These are phyloP conservation scores for Leccinum subgranulosum DNA, from an alignment of 768 basidiomycete genomes.

Conservation along the genomic window DNA sequence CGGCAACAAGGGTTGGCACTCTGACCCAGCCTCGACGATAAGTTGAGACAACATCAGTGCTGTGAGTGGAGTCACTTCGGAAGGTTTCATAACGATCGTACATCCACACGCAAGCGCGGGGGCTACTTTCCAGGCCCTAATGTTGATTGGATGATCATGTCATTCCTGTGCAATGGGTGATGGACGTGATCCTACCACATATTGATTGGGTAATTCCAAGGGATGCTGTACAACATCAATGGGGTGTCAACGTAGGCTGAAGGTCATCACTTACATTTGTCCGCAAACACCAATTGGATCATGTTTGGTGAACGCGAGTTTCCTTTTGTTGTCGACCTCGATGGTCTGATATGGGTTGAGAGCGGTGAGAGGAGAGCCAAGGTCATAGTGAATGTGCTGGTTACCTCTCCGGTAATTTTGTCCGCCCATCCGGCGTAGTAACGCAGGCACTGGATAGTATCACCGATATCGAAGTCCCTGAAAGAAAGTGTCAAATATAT, in stretches of 20 bases:
- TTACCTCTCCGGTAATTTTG: conserved; percentile 84
- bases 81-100: conserved; percentile 94
- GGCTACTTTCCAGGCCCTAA: conserved; percentile 87
- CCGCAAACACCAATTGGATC: conserved; percentile 95
- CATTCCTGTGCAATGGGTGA: neutral
- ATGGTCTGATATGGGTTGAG: conserved; percentile 48
- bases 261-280: conserved; percentile 63
- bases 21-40: conserved; percentile 78
- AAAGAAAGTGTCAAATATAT: neutral
- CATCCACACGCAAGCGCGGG: conserved; percentile 91
- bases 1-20: conserved; percentile 1
- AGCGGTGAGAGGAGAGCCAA: conserved; percentile 3
- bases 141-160: conserved; percentile 1
- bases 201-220: conserved; percentile 91
- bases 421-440: conserved; percentile 98
- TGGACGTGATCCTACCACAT: conserved; percentile 57
- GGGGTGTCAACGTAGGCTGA: conserved; percentile 7
- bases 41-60: conserved; percentile 82
- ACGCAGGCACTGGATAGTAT: conserved; percentile 71
- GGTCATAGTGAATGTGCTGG: conserved; percentile 1
- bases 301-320: conserved; percentile 81
- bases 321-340: conserved; percentile 75
- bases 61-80: conserved; percentile 81
- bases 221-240: conserved; percentile 50
- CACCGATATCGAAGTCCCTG: conserved; percentile 80